These are phyloP conservation scores for Auxenochlorella protothecoides DNA, from an alignment of 139 green algal genomes.

Conservation along the genomic window DNA sequence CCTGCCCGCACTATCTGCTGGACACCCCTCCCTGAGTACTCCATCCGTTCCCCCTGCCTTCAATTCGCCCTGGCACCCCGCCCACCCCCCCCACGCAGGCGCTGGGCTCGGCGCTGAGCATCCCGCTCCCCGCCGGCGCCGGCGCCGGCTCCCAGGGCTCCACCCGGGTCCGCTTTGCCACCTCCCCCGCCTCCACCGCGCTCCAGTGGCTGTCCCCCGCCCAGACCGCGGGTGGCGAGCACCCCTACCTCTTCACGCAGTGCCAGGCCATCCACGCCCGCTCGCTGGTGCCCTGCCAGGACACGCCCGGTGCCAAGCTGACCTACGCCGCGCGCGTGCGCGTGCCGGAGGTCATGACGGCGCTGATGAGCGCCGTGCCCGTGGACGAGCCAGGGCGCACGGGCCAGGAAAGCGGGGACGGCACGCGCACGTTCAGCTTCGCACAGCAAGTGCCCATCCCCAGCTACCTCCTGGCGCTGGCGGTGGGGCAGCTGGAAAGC, in stretches of 20 bases:
- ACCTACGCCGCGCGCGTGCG: constrained; percentile 61
- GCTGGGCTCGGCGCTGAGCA: constrained; percentile 7
- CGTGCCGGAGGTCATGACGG: constrained; percentile 51
- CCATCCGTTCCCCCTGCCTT: background rate
- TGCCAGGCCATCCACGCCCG: constrained; percentile 93
- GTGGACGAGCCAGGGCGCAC: constrained; percentile 6
- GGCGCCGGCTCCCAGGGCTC: background rate
- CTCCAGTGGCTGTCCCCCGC: constrained; percentile 69
- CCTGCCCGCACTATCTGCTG: background rate
- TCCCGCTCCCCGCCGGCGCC: constrained; percentile 4
- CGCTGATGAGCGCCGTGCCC: constrained; percentile 73
- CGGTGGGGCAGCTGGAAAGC: constrained; percentile 65
- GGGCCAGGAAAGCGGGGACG: background rate
- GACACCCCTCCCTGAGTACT: background rate
- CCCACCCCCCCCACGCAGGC: background rate
- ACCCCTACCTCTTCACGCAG: constrained; percentile 89
- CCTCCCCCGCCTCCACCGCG: constrained; percentile 40
- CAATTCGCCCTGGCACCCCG: constrained; percentile 24
- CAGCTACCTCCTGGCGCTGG: constrained; percentile 87
- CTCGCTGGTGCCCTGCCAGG: constrained; percentile 82
- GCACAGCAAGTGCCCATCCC: constrained; percentile 55
- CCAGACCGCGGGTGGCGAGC: constrained; percentile 67
- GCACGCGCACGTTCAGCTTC: constrained; percentile 19
- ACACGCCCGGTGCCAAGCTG: constrained; percentile 75
- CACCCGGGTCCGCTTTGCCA: constrained; percentile 6